Conservation (phyloP, 306 rosid species). For the Gastrolobium villosum region DNA sequence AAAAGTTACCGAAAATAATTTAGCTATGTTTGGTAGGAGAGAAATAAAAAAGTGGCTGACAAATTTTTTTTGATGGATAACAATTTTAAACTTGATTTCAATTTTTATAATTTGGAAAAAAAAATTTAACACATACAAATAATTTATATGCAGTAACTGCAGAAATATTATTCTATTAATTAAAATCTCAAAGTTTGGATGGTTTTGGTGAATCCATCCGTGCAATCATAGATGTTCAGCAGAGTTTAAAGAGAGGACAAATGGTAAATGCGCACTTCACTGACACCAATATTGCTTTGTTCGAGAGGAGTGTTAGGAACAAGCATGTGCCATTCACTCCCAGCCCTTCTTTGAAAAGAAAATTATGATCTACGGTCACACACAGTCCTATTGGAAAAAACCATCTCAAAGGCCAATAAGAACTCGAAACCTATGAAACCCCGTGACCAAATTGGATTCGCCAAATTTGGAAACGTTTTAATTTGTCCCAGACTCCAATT, state of each 20-base stretch:
- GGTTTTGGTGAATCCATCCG: constrained; percentile 42
- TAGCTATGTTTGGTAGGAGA: too few relatives aligned
- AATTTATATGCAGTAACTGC: too few relatives aligned
- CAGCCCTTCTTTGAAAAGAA: constrained; percentile 42
- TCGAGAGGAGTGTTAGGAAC: constrained; percentile 10
- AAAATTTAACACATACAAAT: too few relatives aligned
- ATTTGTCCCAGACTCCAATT: constrained; percentile 11
- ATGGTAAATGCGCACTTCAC: constrained; percentile 44
- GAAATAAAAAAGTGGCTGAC: too few relatives aligned
- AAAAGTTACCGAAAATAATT: too few relatives aligned
- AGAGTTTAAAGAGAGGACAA: constrained; percentile 32
- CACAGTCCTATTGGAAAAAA: constrained; percentile 26
- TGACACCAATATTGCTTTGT: constrained; percentile 40
- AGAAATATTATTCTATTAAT: too few relatives aligned
- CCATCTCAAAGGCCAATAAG: constrained; percentile 51
- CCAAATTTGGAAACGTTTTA: constrained; percentile 57
- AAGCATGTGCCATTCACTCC: constrained; percentile 36
- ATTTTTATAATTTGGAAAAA: too few relatives aligned
- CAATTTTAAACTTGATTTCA: too few relatives aligned
- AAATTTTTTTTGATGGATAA: too few relatives aligned
- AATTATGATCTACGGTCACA: constrained; percentile 1
- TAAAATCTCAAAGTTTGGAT: constrained; percentile 16
- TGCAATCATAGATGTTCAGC: constrained; percentile 51
- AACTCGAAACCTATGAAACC: constrained; percentile 42
- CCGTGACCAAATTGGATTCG: constrained; percentile 47